Base-by-base conservation (phyloP, 2,329 filamentous ascomycete species). In the Monilinia fructicola region DNA sequence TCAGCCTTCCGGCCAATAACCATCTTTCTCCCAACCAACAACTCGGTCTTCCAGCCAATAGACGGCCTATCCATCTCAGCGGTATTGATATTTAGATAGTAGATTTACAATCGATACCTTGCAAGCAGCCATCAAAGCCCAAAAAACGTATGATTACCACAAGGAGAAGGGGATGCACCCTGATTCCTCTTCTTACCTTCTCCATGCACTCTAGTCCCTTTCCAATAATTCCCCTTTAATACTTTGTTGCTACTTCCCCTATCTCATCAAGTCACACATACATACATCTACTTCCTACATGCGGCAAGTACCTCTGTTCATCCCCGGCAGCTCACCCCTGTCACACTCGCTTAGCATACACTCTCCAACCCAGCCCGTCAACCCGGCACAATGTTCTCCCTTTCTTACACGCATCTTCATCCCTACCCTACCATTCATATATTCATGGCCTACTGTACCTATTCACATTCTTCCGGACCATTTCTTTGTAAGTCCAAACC, bases 301-400 rank as follows among this genome's bases (percentile, higher is more conserved):
- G 28, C 61, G 63, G 63, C 54, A 65, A 65, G 35, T 40, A 52
- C 26, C 28, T 26, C 10, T 48, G 28, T 38, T 12, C 42, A 21
- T 64, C 53, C 62, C 62, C 53, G 46, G 58, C 14, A 28, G 26
- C 23, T 38, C 23, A 3, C 53, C 31, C 38, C 40, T 56, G 53
- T 38, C 42, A 4, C 23, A 6, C 44, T 65, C 64, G 64, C 54
- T 60, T 65, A 60, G 31, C 21, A 14, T 3, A 58, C 42, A 46
- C 40, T 38, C 40, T n/a, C 55, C 31, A 46, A 31, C 46, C 55
- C 44, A 54, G 54, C 54, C 62, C 62, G 44, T 52, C n/a, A 18
- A 60, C 23, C 64, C 64, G 64, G 64, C 44, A 52, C n/a, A 65
- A 65, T 44, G 35, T 60, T 65, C 54, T 44, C 42, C 64, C 64